Conservation (phyloP, 495 filamentous ascomycete species). For the Annulohypoxylon nitens region DNA sequence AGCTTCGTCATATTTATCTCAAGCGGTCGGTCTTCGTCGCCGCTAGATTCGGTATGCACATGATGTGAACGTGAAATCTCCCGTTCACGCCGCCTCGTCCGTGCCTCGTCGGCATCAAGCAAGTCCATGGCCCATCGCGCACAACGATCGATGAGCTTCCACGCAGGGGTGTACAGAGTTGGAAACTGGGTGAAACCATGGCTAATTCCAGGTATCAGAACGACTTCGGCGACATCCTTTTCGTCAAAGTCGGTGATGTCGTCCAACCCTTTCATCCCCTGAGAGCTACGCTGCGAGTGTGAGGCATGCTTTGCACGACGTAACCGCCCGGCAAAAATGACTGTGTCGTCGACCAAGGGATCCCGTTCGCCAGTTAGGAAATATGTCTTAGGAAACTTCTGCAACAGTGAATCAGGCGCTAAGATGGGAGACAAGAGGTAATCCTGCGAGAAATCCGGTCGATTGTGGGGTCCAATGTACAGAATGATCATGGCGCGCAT, state of each 20-base stretch:
- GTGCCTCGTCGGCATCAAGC: conserved; percentile 67
- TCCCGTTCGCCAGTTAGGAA: conserved; percentile 96
- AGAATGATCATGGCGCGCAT: conserved; percentile 99
- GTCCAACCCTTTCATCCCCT: conserved; percentile 37
- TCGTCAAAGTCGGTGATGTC: conserved; percentile 73
- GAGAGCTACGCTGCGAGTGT: conserved; percentile 48
- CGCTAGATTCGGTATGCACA: conserved; percentile 72
- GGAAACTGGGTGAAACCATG: conserved; percentile 97
- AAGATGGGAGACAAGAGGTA: conserved; percentile 90
- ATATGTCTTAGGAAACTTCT: conserved; percentile 89
- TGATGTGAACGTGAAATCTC: conserved; percentile 54
- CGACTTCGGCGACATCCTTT: conserved; percentile 82
- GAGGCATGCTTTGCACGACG: conserved; percentile 82
- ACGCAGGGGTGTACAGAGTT: conserved; percentile 84
- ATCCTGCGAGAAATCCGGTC: conserved; percentile 92
- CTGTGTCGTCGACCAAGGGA: conserved; percentile 94
- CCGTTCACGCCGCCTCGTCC: conserved; percentile 42
- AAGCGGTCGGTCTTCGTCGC: conserved; percentile 81
- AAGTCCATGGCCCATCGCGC: conserved; percentile 81
- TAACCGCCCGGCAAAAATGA: conserved; percentile 91
- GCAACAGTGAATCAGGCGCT: conserved; percentile 84
- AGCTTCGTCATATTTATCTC: conserved; percentile 76
- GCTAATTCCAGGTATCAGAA: conserved; percentile 84
- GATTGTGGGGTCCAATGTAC: conserved; percentile 92
- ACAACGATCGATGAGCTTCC: conserved; percentile 81